phyloP scores from a whole-genome alignment of 179 eudicot genomes.

The Vitellaria paradoxa region DNA sequence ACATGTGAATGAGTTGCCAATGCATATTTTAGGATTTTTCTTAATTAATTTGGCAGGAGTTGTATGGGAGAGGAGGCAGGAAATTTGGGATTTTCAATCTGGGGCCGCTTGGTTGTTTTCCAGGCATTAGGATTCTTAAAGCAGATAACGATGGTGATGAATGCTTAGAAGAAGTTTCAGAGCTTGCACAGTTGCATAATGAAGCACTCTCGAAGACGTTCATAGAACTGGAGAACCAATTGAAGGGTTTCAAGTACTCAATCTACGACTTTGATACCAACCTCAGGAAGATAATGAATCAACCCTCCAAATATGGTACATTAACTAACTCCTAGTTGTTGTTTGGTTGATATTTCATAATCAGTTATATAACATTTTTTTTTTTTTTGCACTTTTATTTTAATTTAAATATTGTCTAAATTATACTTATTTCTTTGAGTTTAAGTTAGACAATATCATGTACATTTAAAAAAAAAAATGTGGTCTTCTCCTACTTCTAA shows the following conservation, averaged over 20 bases:
- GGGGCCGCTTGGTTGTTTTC: conserved; percentile 44
- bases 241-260: conserved; percentile 50
- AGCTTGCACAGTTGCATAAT: conserved; percentile 40
- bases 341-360: too few species aligned
- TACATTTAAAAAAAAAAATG: too few species aligned
- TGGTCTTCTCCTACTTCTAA: too few species aligned
- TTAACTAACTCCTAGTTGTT: too few species aligned
- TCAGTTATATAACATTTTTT: too few species aligned
- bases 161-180: conserved; percentile 39
- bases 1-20: too few species aligned
- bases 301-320: conserved; percentile 31
- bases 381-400: too few species aligned
- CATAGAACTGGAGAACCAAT: conserved; percentile 22
- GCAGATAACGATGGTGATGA: conserved; percentile 18
- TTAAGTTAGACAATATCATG: too few species aligned
- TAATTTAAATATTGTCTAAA: too few species aligned
- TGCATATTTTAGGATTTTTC: background rate
- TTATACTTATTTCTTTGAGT: too few species aligned
- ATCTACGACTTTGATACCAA: conserved; percentile 40
- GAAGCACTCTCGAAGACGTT: conserved; percentile 28
- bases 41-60: conserved; percentile 26
- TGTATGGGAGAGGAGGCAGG: conserved; percentile 42
- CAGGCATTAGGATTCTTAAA: conserved; percentile 34
- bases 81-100: conserved; percentile 42
- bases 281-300: conserved; percentile 18